A percentile compares a stretch with the other conserved stretches of the same genome.
Evolutionary conservation across 768 basidiomycete species (phyloP).

Genomic region (Leccinum obscurum): DNA sequence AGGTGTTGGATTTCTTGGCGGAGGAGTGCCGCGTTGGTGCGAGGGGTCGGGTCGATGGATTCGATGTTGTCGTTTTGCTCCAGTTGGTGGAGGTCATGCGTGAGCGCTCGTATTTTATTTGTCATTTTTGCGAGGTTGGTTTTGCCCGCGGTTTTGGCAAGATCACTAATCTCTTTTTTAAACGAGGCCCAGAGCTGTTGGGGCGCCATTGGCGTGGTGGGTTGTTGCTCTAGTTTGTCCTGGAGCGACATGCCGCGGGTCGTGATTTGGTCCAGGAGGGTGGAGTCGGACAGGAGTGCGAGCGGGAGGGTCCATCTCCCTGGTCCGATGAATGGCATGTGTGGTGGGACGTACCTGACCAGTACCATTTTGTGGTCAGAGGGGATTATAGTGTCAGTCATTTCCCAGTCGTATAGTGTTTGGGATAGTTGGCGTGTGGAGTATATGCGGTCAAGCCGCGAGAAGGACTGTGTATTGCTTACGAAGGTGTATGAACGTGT

Average conservation of each 20-base stretch:
- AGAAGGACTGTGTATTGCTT: background rate
- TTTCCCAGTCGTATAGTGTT: background rate
- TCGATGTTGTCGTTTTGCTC: background rate
- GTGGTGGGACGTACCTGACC: background rate
- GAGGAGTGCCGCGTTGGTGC: background rate
- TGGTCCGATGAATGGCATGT: background rate
- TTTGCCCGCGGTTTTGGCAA: background rate
- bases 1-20: background rate
- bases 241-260: background rate
- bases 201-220: background rate
- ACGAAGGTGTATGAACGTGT: background rate
- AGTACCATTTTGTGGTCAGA: background rate
- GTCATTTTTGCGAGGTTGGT: background rate
- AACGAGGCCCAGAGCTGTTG: background rate
- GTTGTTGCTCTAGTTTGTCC: background rate
- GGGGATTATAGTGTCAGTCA: background rate
- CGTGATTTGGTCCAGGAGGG: background rate
- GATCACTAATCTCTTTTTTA: background rate
- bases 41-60: background rate
- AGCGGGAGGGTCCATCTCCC: background rate
- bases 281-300: background rate
- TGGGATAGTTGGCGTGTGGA: background rate
- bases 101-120: background rate
- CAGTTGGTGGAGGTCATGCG: background rate
- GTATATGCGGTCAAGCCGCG: background rate